A percentile compares a stretch with the other conserved stretches of the same genome.
These are phyloP conservation scores for Lecanoromycetidae sp. DNA, from an alignment of 2,329 filamentous ascomycete genomes.

Conservation along the genomic window DNA sequence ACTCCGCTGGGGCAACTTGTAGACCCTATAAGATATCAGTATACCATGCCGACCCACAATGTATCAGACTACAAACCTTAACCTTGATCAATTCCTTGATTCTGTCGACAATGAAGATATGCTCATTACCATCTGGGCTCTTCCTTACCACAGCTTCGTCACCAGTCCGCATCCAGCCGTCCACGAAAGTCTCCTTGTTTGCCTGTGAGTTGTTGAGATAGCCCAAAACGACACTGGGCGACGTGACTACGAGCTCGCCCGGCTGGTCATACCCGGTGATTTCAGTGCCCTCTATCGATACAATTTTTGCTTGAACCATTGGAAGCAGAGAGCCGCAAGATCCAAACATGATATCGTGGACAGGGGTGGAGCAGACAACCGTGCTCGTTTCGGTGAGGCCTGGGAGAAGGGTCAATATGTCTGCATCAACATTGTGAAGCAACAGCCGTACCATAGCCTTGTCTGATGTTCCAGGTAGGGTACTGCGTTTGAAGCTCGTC, in stretches of 20 bases:
- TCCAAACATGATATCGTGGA: slow-evolving; percentile 54
- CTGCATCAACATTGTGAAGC: not conserved
- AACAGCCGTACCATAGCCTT: slow-evolving; percentile 52
- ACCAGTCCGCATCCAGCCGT: slow-evolving; percentile 73
- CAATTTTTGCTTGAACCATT: slow-evolving; percentile 50
- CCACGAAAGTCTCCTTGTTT: slow-evolving; percentile 66
- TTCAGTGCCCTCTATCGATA: slow-evolving; percentile 57
- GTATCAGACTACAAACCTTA: slow-evolving; percentile 40
- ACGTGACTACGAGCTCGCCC: slow-evolving; percentile 70
- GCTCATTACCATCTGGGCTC: slow-evolving; percentile 57
- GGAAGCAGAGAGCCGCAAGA: slow-evolving; percentile 61
- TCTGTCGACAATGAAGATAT: slow-evolving; percentile 74
- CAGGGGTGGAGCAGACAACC: slow-evolving; percentile 47
- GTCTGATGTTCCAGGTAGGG: slow-evolving; percentile 53
- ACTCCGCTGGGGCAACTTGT: slow-evolving; percentile 73
- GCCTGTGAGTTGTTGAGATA: slow-evolving; percentile 81
- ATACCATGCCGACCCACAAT: not conserved
- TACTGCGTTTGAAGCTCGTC: slow-evolving; percentile 50
- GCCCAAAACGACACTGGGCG: slow-evolving; percentile 64
- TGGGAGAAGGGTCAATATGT: slow-evolving; percentile 21
- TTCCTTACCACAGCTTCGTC: slow-evolving; percentile 65
- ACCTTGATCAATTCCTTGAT: slow-evolving; percentile 70
- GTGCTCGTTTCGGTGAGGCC: slow-evolving; percentile 68
- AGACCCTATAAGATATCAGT: slow-evolving; percentile 43
- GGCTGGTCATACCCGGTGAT: slow-evolving; percentile 59